These are phyloP conservation scores for Mollisiaceae sp. DNA, from an alignment of 2,329 filamentous ascomycete genomes.

Conservation along the genomic window DNA sequence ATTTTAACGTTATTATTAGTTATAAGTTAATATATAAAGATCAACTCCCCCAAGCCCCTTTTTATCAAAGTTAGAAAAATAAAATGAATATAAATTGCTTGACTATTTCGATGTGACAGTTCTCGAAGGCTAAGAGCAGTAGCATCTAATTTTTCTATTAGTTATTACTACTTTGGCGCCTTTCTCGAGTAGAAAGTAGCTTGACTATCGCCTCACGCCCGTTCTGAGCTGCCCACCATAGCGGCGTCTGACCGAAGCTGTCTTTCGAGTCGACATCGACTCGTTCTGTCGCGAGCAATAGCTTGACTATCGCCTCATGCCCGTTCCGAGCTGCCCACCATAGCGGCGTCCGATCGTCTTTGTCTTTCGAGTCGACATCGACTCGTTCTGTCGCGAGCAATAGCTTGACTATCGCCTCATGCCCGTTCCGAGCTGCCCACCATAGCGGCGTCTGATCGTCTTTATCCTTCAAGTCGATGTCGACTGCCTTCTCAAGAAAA, in stretches of 20 bases:
- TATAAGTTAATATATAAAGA: constrained; percentile 11
- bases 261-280: too few species aligned
- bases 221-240: neutral
- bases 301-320: neutral
- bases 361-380: too few species aligned
- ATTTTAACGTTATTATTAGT: too few species aligned
- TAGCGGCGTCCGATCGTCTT: too few species aligned
- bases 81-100: constrained; percentile 15
- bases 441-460: too few species aligned
- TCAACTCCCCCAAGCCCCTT: constrained; percentile 6
- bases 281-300: too few species aligned
- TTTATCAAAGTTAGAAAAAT: constrained; percentile 18
- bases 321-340: neutral
- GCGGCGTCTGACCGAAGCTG: neutral
- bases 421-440: too few species aligned
- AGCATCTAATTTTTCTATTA: constrained; percentile 14
- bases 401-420: neutral
- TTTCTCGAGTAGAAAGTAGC: constrained; percentile 5
- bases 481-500: too few species aligned
- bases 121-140: constrained; percentile 8
- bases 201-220: neutral
- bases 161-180: constrained; percentile 10
- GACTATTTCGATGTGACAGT: constrained; percentile 10
- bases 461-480: too few species aligned
- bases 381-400: too few species aligned